Conservation (phyloP, 192 early-diverging fungal species). For the Chytriomyces confervae region DNA sequence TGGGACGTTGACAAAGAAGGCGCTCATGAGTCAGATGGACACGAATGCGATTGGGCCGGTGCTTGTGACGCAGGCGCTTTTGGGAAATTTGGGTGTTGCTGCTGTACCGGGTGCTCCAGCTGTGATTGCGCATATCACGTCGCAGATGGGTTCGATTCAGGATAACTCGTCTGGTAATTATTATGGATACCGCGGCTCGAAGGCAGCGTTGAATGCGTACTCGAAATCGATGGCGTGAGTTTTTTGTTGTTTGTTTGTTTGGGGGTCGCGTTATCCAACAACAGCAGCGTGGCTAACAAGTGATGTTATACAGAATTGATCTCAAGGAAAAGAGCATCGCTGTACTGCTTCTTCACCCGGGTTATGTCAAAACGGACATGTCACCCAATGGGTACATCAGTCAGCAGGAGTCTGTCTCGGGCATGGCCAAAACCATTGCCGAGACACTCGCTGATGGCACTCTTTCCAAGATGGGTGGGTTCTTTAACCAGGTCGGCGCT, state of each 20-base stretch:
- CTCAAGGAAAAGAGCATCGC: slow-evolving; percentile 21
- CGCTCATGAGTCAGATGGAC: background rate
- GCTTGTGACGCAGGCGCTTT: slow-evolving; percentile 30
- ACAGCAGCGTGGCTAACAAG: no score
- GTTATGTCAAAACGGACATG: slow-evolving; percentile 44
- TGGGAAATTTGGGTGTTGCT: slow-evolving; percentile 29
- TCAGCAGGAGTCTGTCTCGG: slow-evolving; percentile 25
- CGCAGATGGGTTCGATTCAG: slow-evolving; percentile 36
- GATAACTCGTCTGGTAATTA: slow-evolving; percentile 33
- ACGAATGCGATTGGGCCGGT: slow-evolving; percentile 42
- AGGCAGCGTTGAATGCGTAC: slow-evolving; percentile 39
- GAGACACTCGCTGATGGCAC: slow-evolving; percentile 5
- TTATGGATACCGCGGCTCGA: slow-evolving; percentile 38
- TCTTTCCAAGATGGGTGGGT: slow-evolving; percentile 15
- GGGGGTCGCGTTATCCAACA: background rate
- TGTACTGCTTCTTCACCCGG: slow-evolving; percentile 32
- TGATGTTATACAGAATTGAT: slow-evolving; percentile 1
- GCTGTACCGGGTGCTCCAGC: background rate
- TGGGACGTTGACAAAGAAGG: background rate
- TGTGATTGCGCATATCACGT: slow-evolving; percentile 25
- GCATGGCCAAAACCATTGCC: slow-evolving; percentile 41
- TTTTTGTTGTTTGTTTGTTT: background rate
- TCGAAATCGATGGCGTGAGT: slow-evolving; percentile 27
- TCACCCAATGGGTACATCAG: slow-evolving; percentile 25
- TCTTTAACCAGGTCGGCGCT: background rate